Evolutionary conservation across 352 stramenopile species (phyloP), one percentile per base, ranked within the genome.

Genomic region (Pythium periplocum): DNA sequence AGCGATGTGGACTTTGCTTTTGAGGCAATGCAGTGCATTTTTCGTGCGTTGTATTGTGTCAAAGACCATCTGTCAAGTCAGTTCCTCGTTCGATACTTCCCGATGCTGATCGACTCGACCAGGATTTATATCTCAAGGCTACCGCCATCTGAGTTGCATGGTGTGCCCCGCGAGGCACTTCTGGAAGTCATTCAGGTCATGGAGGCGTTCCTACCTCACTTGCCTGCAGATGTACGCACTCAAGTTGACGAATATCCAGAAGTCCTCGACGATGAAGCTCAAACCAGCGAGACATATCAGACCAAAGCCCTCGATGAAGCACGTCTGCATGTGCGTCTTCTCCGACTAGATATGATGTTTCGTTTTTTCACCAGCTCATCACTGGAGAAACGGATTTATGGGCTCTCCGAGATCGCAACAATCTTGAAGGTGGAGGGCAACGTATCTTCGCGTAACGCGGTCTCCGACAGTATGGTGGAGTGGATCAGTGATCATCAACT

Each of bases 351-450:
- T 45, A 64, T 87, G 10, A 71, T 74, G 10, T 45, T 71, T 12
- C 66, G 72, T 3, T 83, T 78, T 32, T 81, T 93, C 51, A 64
- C 51, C 10, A 70, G 67, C 31, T 62, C n/a, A 31, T 83, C 77
- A 4, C 53, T 93, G 26, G 82, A 90, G 48, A 89, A 87, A 41
- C 71, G 79, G 1, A 86, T 93, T 36, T 77, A 86, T 39, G 79
- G 79, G 1, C 64, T 93, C 11, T 71, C 77, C 2, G 82, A 93
- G 44, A 78, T 90, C 35, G 69, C 82, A 4, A 59, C 71, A 4
- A 48, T 75, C 6, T 55, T 81, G 6, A 26, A 26, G 17, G 17
- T 26, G 17, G 17, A 26, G 17, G 17, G 17, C 17, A 26, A 26
- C 17, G 17, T 26, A 26, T 26, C 17, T 26, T 26, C 17, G 17